Evolutionary conservation across 2,329 filamentous ascomycete genomes (phyloP).

Genomic region (Pestalotiopsis sp.): DNA sequence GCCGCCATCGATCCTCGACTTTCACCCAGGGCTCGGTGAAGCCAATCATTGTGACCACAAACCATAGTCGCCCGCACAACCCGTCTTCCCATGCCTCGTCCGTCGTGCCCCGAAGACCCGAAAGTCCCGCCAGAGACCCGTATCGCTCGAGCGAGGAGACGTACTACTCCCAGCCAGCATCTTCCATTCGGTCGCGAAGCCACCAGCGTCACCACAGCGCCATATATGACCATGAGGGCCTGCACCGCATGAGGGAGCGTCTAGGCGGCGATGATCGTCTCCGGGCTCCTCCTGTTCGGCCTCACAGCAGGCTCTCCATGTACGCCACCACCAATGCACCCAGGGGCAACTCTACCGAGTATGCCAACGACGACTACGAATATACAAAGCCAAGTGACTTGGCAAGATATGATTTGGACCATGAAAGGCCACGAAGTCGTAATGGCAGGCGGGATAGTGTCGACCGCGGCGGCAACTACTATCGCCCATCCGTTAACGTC

Average conservation of each 20-base stretch:
- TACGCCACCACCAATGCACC: slow-evolving; percentile 41
- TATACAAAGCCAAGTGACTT: slow-evolving; percentile 66
- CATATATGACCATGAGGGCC: slow-evolving; percentile 53
- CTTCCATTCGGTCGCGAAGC: slow-evolving; percentile 55
- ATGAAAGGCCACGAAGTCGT: slow-evolving; percentile 43
- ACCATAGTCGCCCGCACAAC: slow-evolving; percentile 42
- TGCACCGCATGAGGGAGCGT: slow-evolving; percentile 50
- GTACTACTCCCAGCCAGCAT: slow-evolving; percentile 60
- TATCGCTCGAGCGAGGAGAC: slow-evolving; percentile 55
- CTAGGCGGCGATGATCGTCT: slow-evolving; percentile 42
- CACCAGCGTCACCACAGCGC: slow-evolving; percentile 43
- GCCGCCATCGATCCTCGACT: slow-evolving; percentile 50
- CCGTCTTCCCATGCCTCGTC: slow-evolving; percentile 16
- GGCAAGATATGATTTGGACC: slow-evolving; percentile 62
- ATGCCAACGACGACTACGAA: slow-evolving; percentile 62
- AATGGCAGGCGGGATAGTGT: slow-evolving; percentile 54
- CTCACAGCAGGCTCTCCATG: slow-evolving; percentile 45
- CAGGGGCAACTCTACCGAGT: slow-evolving; percentile 50
- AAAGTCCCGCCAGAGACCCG: slow-evolving; percentile 53
- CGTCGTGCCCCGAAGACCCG: slow-evolving; percentile 34
- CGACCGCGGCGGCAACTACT: slow-evolving; percentile 49
- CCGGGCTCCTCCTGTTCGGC: slow-evolving; percentile 38
- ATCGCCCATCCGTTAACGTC: slow-evolving; percentile 54
- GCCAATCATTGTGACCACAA: slow-evolving; percentile 60
- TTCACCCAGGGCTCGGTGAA: slow-evolving; percentile 50